Conservation (phyloP, 2,329 filamentous ascomycete genomes). For the Beauveria rudraprayagi region DNA sequence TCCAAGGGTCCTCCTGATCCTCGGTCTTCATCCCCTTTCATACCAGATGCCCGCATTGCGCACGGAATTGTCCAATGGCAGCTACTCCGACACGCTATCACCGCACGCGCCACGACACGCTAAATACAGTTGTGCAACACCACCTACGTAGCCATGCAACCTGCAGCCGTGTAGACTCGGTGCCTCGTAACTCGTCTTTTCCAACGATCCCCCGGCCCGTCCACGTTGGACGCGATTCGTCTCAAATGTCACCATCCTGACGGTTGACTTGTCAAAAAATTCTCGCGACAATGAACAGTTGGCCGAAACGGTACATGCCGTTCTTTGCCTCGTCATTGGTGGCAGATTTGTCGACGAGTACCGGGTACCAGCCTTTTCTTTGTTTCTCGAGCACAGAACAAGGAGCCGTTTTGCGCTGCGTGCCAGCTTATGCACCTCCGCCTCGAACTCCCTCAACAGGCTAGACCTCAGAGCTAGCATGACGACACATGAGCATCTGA, state of each 20-base stretch:
- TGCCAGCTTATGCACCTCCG: conserved; percentile 6
- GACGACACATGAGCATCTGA: conserved; percentile 11
- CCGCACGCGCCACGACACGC: background rate
- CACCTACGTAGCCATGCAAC: background rate
- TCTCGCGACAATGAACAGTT: background rate
- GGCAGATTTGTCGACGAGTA: background rate
- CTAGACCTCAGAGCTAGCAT: background rate
- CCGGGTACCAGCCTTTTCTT: too few relatives aligned
- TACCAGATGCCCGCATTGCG: background rate
- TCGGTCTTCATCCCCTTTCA: background rate
- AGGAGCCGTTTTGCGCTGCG: background rate
- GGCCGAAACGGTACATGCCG: background rate
- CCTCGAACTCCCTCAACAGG: background rate
- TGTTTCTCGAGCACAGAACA: too few relatives aligned
- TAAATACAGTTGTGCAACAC: background rate
- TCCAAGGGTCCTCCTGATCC: background rate
- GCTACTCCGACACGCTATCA: background rate
- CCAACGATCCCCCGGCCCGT: too few relatives aligned
- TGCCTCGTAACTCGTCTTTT: too few relatives aligned
- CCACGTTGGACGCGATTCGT: too few relatives aligned
- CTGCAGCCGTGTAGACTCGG: background rate
- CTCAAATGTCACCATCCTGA: too few relatives aligned
- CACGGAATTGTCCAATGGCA: conserved; percentile 3
- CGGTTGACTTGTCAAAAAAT: too few relatives aligned
- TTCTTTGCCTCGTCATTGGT: background rate